Percentiles rank a stretch among this genome's conserved stretches.
These are phyloP conservation scores for Sarocladium strictum DNA, from an alignment of 2,329 filamentous ascomycete genomes.

Conservation along the genomic window DNA sequence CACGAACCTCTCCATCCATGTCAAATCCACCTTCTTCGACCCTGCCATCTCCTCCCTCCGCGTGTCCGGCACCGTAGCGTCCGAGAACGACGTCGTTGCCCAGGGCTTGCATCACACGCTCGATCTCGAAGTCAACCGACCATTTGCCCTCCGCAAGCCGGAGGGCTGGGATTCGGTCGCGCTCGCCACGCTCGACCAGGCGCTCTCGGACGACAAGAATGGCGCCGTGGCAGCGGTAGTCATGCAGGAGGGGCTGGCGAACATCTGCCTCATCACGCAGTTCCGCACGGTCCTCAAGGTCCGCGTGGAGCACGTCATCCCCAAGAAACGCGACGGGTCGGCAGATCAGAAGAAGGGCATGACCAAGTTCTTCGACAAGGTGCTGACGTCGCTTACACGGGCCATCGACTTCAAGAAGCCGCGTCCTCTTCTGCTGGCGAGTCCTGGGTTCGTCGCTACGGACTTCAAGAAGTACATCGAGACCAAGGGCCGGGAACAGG, in stretches of 20 bases:
- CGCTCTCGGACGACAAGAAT: slow-evolving; percentile 70
- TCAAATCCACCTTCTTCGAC: slow-evolving; percentile 54
- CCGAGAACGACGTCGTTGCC: slow-evolving; percentile 46
- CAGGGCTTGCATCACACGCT: slow-evolving; percentile 54
- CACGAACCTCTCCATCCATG: slow-evolving; percentile 50
- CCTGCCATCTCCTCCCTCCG: slow-evolving; percentile 48
- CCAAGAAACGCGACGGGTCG: slow-evolving; percentile 60
- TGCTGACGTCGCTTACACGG: slow-evolving; percentile 67
- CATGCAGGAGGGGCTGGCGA: slow-evolving; percentile 83
- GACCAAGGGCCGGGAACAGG: slow-evolving; percentile 49
- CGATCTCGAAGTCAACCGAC: slow-evolving; percentile 80
- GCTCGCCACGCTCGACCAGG: slow-evolving; percentile 69
- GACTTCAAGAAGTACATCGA: slow-evolving; percentile 72
- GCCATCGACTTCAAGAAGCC: slow-evolving; percentile 68
- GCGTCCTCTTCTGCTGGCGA: slow-evolving; percentile 75
- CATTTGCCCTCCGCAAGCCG: slow-evolving; percentile 83
- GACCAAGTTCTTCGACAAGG: slow-evolving; percentile 68
- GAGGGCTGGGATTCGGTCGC: slow-evolving; percentile 92
- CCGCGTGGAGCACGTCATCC: slow-evolving; percentile 56
- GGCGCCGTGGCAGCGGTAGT: slow-evolving; percentile 85
- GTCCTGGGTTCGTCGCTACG: slow-evolving; percentile 79
- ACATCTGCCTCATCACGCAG: slow-evolving; percentile 77
- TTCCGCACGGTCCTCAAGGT: slow-evolving; percentile 68
- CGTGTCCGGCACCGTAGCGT: slow-evolving; percentile 47
- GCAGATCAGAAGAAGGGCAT: slow-evolving; percentile 66